phyloP scores from a whole-genome alignment of 2,329 filamentous ascomycete genomes.

The Cladosporium sp. region DNA sequence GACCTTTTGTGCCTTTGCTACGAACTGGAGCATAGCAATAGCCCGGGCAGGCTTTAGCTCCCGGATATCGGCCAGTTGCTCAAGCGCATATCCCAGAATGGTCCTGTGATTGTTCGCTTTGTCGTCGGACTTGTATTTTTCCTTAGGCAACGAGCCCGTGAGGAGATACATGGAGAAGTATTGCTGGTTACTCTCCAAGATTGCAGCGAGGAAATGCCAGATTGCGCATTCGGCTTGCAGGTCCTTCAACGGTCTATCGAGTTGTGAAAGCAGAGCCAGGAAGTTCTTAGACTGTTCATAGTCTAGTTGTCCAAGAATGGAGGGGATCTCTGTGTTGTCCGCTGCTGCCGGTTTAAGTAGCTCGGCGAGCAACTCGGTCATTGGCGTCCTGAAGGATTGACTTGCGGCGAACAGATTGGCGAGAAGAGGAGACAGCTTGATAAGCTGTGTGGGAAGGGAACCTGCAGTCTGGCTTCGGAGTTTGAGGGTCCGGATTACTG shows the following conservation, averaged over 20 bases:
- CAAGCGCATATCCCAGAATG: slow-evolving; percentile 69
- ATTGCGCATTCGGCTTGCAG: slow-evolving; percentile 60
- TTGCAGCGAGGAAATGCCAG: slow-evolving; percentile 81
- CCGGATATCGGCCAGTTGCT: slow-evolving; percentile 60
- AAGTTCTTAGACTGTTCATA: slow-evolving; percentile 79
- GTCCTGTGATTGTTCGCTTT: slow-evolving; percentile 53
- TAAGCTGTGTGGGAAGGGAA: slow-evolving; percentile 55
- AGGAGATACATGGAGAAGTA: slow-evolving; percentile 94
- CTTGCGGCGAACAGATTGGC: slow-evolving; percentile 70
- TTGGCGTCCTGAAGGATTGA: slow-evolving; percentile 60
- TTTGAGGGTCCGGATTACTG: slow-evolving; percentile 1
- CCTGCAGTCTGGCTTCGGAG: slow-evolving; percentile 1
- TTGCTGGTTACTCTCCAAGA: slow-evolving; percentile 85
- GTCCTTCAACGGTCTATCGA: slow-evolving; percentile 71
- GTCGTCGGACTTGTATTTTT: slow-evolving; percentile 61
- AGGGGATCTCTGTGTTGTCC: slow-evolving; percentile 74
- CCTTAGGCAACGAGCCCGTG: slow-evolving; percentile 77
- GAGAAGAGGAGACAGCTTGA: slow-evolving; percentile 72
- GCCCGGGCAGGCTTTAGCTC: slow-evolving; percentile 61
- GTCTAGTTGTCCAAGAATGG: slow-evolving; percentile 84
- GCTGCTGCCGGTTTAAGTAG: slow-evolving; percentile 62
- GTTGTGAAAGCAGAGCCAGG: slow-evolving; percentile 67
- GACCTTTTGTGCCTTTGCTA: slow-evolving; percentile 82
- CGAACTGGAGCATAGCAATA: slow-evolving; percentile 76
- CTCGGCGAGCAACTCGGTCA: slow-evolving; percentile 66